These are phyloP conservation scores for Phoma sp. DNA, from an alignment of 2,329 filamentous ascomycete genomes.

Conservation along the genomic window DNA sequence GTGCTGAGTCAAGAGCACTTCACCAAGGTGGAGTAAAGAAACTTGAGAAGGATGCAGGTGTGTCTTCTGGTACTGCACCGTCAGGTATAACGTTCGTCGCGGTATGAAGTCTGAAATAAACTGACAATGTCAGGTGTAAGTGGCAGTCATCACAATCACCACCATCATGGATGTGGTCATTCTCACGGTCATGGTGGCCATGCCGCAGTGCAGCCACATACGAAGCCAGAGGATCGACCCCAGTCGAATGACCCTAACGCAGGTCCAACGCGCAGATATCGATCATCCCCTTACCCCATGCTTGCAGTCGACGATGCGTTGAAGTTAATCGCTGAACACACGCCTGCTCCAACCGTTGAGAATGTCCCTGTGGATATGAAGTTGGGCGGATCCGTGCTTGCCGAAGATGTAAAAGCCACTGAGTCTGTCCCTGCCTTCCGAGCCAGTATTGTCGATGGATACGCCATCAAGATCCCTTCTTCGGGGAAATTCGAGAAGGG, in stretches of 20 bases:
- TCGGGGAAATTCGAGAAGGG: slow-evolving; percentile 68
- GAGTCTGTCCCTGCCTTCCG: slow-evolving; percentile 92
- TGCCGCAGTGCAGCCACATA: slow-evolving; percentile 70
- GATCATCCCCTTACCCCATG: slow-evolving; percentile 93
- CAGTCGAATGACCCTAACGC: slow-evolving; percentile 67
- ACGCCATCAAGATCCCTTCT: slow-evolving; percentile 64
- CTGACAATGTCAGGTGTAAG: slow-evolving; percentile 27
- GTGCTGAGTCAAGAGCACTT: slow-evolving; percentile 78
- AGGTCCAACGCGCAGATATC: slow-evolving; percentile 72
- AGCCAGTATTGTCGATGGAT: slow-evolving; percentile 96
- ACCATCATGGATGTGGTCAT: slow-evolving; percentile 63
- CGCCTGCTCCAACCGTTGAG: slow-evolving; percentile 67
- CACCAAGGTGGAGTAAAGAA: slow-evolving; percentile 84
- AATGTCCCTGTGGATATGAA: slow-evolving; percentile 67
- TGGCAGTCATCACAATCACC: slow-evolving; percentile 49
- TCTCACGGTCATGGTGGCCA: slow-evolving; percentile 65
- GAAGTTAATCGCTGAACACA: slow-evolving; percentile 73
- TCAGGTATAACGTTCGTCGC: slow-evolving; percentile 22
- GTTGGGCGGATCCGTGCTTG: slow-evolving; percentile 80
- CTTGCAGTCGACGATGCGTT: slow-evolving; percentile 84
- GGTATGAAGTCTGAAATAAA: neutral
- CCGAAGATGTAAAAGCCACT: slow-evolving; percentile 78
- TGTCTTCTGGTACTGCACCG: slow-evolving; percentile 27
- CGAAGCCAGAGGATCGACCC: slow-evolving; percentile 64
- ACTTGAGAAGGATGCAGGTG: slow-evolving; percentile 81